phyloP scores from a whole-genome alignment of 495 filamentous ascomycete species.

The Amniculicola lignicola region DNA sequence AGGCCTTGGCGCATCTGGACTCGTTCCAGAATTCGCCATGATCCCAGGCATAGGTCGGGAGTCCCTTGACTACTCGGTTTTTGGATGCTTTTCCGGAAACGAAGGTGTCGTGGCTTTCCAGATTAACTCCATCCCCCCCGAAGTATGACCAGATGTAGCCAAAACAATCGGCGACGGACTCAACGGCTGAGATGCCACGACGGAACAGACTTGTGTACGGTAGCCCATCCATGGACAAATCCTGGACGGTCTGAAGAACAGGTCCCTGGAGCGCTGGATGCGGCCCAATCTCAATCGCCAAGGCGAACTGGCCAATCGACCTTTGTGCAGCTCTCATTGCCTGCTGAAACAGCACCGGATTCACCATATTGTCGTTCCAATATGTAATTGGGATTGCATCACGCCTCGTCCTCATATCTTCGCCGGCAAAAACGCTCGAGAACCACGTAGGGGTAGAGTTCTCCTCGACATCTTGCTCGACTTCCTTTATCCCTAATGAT shows the following conservation, averaged over 20 bases:
- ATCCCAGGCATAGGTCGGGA: conserved; percentile 10
- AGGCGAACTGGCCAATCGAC: not conserved
- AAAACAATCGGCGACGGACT: not conserved
- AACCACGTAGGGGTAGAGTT: not conserved
- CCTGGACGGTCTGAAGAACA: not conserved
- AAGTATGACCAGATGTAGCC: not conserved
- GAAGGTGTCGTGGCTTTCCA: not conserved
- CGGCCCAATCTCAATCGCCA: conserved; percentile 10
- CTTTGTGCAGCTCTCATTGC: not conserved
- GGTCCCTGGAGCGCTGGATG: conserved; percentile 12
- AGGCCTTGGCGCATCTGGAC: not conserved
- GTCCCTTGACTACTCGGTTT: not conserved
- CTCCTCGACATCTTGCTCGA: not conserved
- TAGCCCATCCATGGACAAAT: not conserved
- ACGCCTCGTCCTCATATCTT: not conserved
- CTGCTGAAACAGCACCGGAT: conserved; percentile 1
- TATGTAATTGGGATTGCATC: not conserved
- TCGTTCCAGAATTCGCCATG: conserved; percentile 5
- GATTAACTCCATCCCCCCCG: not conserved
- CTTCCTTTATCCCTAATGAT: too few species aligned
- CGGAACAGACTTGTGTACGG: not conserved
- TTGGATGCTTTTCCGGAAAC: not conserved
- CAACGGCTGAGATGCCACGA: not conserved
- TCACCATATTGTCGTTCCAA: conserved; percentile 8
- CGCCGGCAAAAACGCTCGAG: not conserved